Conservation (phyloP, 2,329 filamentous ascomycete genomes). For the Fusarium ramigenum region DNA sequence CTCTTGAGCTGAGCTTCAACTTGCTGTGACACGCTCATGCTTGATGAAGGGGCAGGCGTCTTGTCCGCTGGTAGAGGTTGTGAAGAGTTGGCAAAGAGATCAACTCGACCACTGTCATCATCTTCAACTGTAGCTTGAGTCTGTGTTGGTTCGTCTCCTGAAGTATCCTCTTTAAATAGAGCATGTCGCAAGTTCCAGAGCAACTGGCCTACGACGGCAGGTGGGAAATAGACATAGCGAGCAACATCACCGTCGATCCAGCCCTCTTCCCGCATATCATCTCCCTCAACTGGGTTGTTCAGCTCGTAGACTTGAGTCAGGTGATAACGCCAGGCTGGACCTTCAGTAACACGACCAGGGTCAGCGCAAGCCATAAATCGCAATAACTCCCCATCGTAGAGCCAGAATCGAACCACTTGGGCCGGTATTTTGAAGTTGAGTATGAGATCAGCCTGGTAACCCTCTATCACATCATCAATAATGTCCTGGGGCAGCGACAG, state of each 20-base stretch:
- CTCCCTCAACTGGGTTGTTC: conserved; percentile 65
- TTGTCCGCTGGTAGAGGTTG: conserved; percentile 7
- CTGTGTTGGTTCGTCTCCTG: conserved; percentile 34
- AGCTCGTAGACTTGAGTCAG: conserved; percentile 66
- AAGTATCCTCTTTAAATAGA: conserved; percentile 49
- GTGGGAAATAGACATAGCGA: conserved; percentile 64
- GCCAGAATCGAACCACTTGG: conserved; percentile 68
- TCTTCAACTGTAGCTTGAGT: conserved; percentile 9
- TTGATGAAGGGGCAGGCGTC: conserved; percentile 36
- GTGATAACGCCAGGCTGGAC: conserved; percentile 42
- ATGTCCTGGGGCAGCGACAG: conserved; percentile 59
- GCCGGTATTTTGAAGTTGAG: conserved; percentile 64
- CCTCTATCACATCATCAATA: conserved; percentile 59
- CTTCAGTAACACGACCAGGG: conserved; percentile 47
- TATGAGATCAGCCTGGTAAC: conserved; percentile 64
- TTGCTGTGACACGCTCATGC: conserved; percentile 59
- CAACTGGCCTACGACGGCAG: conserved; percentile 65
- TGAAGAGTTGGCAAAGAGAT: conserved; percentile 36
- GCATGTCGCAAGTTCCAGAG: conserved; percentile 66
- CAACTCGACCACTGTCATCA: conserved; percentile 28
- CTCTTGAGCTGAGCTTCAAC: conserved; percentile 61
- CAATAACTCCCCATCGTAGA: conserved; percentile 64
- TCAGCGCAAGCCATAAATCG: conserved; percentile 68
- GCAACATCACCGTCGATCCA: conserved; percentile 62
- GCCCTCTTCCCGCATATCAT: conserved; percentile 62